phyloP scores from a whole-genome alignment of 208 protist genomes.

The Porcisia deanei region DNA sequence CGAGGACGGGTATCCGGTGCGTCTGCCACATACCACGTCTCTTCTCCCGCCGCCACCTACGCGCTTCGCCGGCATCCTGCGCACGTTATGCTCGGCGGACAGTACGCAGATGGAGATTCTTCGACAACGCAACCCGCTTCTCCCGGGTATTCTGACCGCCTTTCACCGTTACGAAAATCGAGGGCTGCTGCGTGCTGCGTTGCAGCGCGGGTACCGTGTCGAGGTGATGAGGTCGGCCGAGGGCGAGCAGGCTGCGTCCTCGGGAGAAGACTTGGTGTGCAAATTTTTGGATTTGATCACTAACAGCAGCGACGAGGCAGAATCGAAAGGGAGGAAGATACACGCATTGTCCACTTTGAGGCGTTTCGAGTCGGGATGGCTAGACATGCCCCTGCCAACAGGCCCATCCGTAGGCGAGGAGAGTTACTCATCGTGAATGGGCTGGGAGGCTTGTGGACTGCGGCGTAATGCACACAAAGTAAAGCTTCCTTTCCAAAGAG shows the following conservation, averaged over 20 bases:
- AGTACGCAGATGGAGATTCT: conserved; percentile 28
- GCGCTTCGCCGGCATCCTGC: conserved; percentile 23
- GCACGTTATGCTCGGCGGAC: conserved; percentile 9
- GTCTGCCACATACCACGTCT: background rate
- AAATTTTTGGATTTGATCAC: conserved; percentile 5
- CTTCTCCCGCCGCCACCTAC: conserved; percentile 23
- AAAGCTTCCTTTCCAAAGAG: background rate
- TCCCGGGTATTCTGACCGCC: conserved; percentile 47
- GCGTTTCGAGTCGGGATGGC: conserved; percentile 59
- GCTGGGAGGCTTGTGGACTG: background rate
- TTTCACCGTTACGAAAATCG: conserved; percentile 68
- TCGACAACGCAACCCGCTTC: conserved; percentile 40
- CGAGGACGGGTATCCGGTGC: conserved; percentile 25
- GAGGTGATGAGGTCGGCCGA: conserved; percentile 28
- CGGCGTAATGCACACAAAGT: background rate
- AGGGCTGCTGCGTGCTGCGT: conserved; percentile 55
- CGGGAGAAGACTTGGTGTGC: conserved; percentile 13
- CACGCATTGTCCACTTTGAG: conserved; percentile 19
- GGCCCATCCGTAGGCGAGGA: background rate
- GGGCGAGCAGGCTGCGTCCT: background rate
- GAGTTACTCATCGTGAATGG: background rate
- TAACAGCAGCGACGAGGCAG: conserved; percentile 1
- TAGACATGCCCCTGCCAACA: conserved; percentile 45
- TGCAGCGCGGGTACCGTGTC: conserved; percentile 54
- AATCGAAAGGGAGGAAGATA: background rate